Conservation (phyloP, 2,329 filamentous ascomycete species). For the Pseudopithomyces maydicus region DNA sequence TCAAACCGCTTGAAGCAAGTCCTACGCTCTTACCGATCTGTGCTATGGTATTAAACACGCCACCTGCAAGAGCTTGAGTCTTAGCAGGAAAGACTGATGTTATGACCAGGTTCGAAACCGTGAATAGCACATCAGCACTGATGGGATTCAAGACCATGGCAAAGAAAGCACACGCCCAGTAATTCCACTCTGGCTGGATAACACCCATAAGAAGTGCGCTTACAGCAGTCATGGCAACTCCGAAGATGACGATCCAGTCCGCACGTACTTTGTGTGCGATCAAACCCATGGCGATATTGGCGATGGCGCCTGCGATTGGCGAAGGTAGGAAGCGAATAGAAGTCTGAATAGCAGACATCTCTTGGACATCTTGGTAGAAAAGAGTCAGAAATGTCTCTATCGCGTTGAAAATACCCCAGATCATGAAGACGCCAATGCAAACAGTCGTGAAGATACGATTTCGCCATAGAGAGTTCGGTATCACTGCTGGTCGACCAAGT, state of each 20-base stretch:
- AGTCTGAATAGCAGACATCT: constrained; percentile 39
- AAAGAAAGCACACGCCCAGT: constrained; percentile 54
- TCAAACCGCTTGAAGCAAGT: constrained; percentile 46
- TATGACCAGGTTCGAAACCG: constrained; percentile 51
- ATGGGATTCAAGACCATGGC: constrained; percentile 51
- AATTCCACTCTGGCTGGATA: constrained; percentile 51
- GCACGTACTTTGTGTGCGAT: constrained; percentile 53
- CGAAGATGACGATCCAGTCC: constrained; percentile 49
- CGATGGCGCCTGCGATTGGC: constrained; percentile 45
- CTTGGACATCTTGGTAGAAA: constrained; percentile 51
- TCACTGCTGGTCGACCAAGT: constrained; percentile 57
- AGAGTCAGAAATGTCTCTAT: constrained; percentile 49
- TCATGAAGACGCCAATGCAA: constrained; percentile 53
- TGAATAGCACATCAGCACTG: constrained; percentile 52
- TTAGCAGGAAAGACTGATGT: constrained; percentile 47
- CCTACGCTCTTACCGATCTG: constrained; percentile 51
- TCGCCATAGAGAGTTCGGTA: constrained; percentile 67
- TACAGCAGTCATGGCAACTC: constrained; percentile 25
- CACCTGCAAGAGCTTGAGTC: constrained; percentile 52
- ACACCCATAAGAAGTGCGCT: constrained; percentile 54
- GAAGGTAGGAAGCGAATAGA: constrained; percentile 51
- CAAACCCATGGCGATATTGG: constrained; percentile 53
- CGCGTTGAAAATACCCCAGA: constrained; percentile 44
- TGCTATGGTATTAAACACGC: constrained; percentile 52
- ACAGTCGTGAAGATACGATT: constrained; percentile 61